Percentiles rank a stretch among this genome's conserved stretches.
Conservation (phyloP, 257 asterid species). For the Solanum corneliomulleri region DNA sequence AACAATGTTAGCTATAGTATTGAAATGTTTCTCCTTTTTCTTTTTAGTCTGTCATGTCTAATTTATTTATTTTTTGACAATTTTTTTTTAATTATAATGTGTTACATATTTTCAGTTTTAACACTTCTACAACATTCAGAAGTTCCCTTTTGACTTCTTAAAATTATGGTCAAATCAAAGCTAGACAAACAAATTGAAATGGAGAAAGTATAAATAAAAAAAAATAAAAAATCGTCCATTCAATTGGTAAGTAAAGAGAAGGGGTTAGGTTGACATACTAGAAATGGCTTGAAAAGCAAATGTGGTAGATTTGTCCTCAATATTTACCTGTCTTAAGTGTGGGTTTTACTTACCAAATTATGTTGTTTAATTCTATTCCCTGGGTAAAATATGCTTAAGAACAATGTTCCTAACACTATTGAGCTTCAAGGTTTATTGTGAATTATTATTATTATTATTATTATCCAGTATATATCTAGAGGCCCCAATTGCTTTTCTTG, state of each 20-base stretch:
- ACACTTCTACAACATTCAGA: not conserved
- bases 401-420: not conserved
- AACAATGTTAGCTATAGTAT: not conserved
- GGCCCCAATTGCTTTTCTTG: conserved; percentile 12
- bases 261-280: not conserved
- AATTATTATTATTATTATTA: not conserved
- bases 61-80: too few relatives aligned
- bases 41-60: too few relatives aligned
- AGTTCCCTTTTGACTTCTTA: not conserved
- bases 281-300: not conserved
- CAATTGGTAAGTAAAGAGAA: not conserved
- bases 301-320: not conserved
- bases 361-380: not conserved
- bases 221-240: not conserved
- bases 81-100: too few relatives aligned
- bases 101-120: not conserved
- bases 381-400: not conserved
- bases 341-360: not conserved
- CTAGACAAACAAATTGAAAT: not conserved
- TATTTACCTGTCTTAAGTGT: not conserved
- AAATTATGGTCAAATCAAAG: not conserved
- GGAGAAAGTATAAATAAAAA: not conserved
- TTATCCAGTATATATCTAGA: not conserved
- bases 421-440: not conserved
- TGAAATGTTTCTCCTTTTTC: too few relatives aligned